Conservation (phyloP, 441 rosid species). For the Mallotus japonicus region DNA sequence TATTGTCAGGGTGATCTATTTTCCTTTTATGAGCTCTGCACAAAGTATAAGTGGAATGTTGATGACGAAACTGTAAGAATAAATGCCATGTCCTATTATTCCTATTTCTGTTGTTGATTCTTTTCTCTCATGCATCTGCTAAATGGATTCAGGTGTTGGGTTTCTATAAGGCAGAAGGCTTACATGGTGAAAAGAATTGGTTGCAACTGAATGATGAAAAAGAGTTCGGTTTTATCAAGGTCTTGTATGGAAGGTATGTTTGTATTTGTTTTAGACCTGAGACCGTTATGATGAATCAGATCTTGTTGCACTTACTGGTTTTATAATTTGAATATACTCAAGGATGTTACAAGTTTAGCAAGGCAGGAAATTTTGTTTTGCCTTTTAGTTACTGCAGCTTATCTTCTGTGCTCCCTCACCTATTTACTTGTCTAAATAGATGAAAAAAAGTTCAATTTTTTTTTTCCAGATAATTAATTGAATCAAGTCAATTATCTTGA, state of each 20-base stretch:
- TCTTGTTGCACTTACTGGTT: not conserved
- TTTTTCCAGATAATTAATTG: no score
- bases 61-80: slow-evolving; percentile 69
- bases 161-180: slow-evolving; percentile 34
- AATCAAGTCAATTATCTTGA: not conserved
- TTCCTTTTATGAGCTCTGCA: slow-evolving; percentile 86
- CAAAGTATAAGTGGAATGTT: slow-evolving; percentile 66
- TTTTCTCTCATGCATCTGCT: slow-evolving; percentile 17
- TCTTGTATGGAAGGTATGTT: slow-evolving; percentile 75
- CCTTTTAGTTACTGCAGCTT: not conserved
- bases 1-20: slow-evolving; percentile 74
- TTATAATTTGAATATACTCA: not conserved
- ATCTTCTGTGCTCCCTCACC: no score
- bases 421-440: not conserved
- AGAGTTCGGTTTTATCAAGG: slow-evolving; percentile 57
- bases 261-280: not conserved
- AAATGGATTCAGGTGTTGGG: slow-evolving; percentile 57
- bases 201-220: slow-evolving; percentile 39
- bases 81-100: slow-evolving; percentile 8
- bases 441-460: no score
- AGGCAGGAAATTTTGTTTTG: not conserved
- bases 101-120: slow-evolving; percentile 22
- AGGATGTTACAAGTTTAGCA: not conserved
- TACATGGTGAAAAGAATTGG: slow-evolving; percentile 30
- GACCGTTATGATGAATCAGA: slow-evolving; percentile 4